Conservation (phyloP, 352 stramenopile genomes). For the Phytophthora cactorum region DNA sequence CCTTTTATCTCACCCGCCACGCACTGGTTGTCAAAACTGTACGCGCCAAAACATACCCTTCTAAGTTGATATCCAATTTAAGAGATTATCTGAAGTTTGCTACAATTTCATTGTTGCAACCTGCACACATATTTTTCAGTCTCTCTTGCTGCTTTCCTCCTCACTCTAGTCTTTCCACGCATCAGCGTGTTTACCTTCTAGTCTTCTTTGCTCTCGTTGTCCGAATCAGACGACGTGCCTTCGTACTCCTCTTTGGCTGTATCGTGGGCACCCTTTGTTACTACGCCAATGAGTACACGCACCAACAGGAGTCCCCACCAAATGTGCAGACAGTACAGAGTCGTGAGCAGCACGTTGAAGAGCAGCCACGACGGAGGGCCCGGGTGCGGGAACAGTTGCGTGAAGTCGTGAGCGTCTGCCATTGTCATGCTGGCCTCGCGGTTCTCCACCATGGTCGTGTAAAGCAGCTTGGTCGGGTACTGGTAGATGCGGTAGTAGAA, state of each 20-base stretch:
- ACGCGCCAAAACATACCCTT: conserved; percentile 22
- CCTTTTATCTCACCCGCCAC: conserved; percentile 7
- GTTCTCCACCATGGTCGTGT: conserved; percentile 76
- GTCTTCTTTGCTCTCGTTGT: conserved; percentile 74
- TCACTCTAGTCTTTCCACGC: conserved; percentile 23
- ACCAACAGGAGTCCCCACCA: conserved; percentile 86
- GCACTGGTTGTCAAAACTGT: conserved; percentile 24
- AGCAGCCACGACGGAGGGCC: conserved; percentile 83
- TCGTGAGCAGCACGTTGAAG: conserved; percentile 80
- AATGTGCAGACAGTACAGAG: conserved; percentile 83
- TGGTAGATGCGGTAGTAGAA: conserved; percentile 89
- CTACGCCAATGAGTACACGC: conserved; percentile 66
- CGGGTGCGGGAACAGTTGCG: conserved; percentile 66
- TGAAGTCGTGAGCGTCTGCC: conserved; percentile 72
- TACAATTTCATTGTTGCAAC: not conserved
- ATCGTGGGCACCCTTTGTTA: conserved; percentile 80
- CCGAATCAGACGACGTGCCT: conserved; percentile 79
- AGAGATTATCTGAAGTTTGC: conserved; percentile 7
- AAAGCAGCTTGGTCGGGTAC: conserved; percentile 83
- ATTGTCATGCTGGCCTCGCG: conserved; percentile 80
- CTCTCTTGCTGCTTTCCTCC: conserved; percentile 3
- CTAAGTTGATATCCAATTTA: conserved; percentile 11
- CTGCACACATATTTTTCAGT: conserved; percentile 14
- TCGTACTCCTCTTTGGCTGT: conserved; percentile 88
- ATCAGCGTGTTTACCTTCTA: conserved; percentile 32